Percentiles rank a stretch among this genome's conserved stretches.
Conservation (phyloP, 1,284 basidiomycete genomes). For the Cryptococcus maquisensis region DNA sequence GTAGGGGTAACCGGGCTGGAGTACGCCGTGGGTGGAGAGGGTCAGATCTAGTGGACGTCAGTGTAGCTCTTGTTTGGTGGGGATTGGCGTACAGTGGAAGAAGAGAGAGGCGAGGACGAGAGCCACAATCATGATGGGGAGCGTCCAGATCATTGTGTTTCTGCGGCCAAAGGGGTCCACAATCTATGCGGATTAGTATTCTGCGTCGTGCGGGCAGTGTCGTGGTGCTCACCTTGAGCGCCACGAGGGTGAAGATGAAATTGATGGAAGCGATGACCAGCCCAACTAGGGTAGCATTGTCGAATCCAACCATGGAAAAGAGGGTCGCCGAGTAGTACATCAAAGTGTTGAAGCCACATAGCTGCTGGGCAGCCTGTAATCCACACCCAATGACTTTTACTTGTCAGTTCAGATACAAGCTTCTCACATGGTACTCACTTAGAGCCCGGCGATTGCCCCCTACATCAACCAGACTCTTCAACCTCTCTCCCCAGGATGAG, state of each 20-base stretch:
- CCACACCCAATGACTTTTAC: conserved; percentile 65
- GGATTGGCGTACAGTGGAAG: conserved; percentile 62
- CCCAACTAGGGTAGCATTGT: conserved; percentile 73
- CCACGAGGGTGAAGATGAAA: conserved; percentile 74
- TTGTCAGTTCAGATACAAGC: not conserved
- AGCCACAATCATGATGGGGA: conserved; percentile 72
- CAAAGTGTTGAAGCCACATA: conserved; percentile 70
- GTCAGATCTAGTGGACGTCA: conserved; percentile 57
- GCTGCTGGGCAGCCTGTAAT: conserved; percentile 75
- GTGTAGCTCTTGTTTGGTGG: not conserved
- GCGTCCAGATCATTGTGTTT: conserved; percentile 68
- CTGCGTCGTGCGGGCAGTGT: not conserved
- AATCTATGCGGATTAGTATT: conserved; percentile 40
- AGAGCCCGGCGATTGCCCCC: conserved; percentile 65
- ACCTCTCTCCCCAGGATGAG: conserved; percentile 60
- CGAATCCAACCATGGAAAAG: conserved; percentile 73
- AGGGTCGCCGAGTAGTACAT: conserved; percentile 76
- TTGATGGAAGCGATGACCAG: conserved; percentile 74
- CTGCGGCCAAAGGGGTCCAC: conserved; percentile 75
- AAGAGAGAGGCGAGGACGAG: conserved; percentile 66
- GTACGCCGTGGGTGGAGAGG: conserved; percentile 59
- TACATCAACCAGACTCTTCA: conserved; percentile 56
- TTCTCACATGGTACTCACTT: conserved; percentile 51
- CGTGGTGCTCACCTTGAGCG: conserved; percentile 56
- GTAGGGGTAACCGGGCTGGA: conserved; percentile 63